Evolutionary conservation across 768 basidiomycete genomes (phyloP).

Genomic region (Boletus huronensis): DNA sequence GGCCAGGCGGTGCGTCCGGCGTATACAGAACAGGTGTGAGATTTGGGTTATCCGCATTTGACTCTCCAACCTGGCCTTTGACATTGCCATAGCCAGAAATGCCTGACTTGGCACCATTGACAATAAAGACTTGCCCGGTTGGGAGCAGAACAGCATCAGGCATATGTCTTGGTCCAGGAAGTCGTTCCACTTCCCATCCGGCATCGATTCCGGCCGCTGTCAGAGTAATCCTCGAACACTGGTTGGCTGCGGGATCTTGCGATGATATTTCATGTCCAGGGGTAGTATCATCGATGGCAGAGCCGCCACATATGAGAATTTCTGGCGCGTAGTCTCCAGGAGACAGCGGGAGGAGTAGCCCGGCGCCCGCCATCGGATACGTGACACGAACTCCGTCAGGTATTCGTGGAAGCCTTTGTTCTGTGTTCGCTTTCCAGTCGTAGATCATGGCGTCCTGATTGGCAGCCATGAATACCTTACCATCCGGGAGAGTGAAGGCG

Average conservation of each 20-base stretch:
- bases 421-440: slow-evolving; percentile 63
- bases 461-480: slow-evolving; percentile 70
- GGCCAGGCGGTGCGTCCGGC: slow-evolving; percentile 48
- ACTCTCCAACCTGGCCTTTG: slow-evolving; percentile 59
- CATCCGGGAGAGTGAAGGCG: slow-evolving; percentile 67
- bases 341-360: slow-evolving; percentile 66
- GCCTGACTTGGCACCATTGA: slow-evolving; percentile 72
- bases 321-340: slow-evolving; percentile 65
- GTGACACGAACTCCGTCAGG: slow-evolving; percentile 80
- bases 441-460: slow-evolving; percentile 80
- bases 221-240: slow-evolving; percentile 68
- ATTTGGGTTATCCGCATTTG: slow-evolving; percentile 75
- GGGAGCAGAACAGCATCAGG: slow-evolving; percentile 79
- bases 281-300: slow-evolving; percentile 56
- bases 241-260: slow-evolving; percentile 66
- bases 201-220: slow-evolving; percentile 58
- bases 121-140: slow-evolving; percentile 66
- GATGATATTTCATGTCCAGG: slow-evolving; percentile 64
- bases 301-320: slow-evolving; percentile 76
- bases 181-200: slow-evolving; percentile 74
- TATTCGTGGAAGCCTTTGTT: slow-evolving; percentile 59
- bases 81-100: slow-evolving; percentile 82
- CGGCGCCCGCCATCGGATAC: slow-evolving; percentile 80
- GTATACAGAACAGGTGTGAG: slow-evolving; percentile 69
- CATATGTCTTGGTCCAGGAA: slow-evolving; percentile 75